Percentiles rank a stretch among this genome's conserved stretches.
Conservation (phyloP, 2,329 filamentous ascomycete species). For the Pleoardoris graminearum region DNA sequence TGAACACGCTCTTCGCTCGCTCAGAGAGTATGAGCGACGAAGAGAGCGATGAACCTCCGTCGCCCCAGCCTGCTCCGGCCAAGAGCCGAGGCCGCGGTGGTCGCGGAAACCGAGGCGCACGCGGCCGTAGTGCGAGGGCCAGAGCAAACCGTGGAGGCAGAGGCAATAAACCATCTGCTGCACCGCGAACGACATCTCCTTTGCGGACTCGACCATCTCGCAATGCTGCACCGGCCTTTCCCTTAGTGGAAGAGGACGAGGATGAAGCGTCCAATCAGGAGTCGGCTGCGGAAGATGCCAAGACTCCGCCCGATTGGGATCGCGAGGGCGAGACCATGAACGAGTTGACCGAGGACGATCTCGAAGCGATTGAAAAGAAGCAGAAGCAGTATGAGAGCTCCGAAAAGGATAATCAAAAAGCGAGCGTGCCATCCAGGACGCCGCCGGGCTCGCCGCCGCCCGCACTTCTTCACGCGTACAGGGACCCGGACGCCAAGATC, state of each 20-base stretch:
- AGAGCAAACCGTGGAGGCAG: constrained; percentile 33
- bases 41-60: constrained; percentile 27
- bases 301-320: constrained; percentile 26
- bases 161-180: constrained; percentile 27
- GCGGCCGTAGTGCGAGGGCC: constrained; percentile 33
- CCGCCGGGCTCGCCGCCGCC: constrained; percentile 25
- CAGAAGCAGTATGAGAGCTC: not conserved
- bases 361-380: not conserved
- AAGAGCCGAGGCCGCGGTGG: constrained; percentile 32
- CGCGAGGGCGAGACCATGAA: constrained; percentile 21
- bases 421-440: constrained; percentile 13
- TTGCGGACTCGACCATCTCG: constrained; percentile 37
- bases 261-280: constrained; percentile 41
- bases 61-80: constrained; percentile 18
- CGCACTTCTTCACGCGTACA: constrained; percentile 16
- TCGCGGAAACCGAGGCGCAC: constrained; percentile 32
- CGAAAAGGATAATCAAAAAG: constrained; percentile 7
- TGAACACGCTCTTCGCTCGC: constrained; percentile 14
- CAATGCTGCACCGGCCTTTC: constrained; percentile 37
- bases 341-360: not conserved
- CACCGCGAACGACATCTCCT: constrained; percentile 29
- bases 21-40: constrained; percentile 22
- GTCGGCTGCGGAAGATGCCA: constrained; percentile 35
- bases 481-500: constrained; percentile 12
- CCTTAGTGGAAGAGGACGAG: constrained; percentile 41